Evolutionary conservation across 305 asterid genomes (phyloP).

Genomic region (Solanum hybrid): DNA sequence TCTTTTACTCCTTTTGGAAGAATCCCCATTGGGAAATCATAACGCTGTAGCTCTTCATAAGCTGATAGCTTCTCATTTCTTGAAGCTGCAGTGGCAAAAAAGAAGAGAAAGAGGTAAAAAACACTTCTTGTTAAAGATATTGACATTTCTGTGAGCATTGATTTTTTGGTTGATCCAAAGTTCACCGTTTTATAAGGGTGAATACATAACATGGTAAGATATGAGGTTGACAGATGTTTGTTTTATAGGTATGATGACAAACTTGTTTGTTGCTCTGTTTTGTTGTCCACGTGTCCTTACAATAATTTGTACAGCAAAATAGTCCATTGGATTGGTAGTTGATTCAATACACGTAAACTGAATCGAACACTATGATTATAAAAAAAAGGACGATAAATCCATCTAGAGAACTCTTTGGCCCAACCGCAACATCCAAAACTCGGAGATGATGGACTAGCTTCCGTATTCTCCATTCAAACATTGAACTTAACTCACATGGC

Average conservation of each 20-base stretch:
- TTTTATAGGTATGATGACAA: neutral
- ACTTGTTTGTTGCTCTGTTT: neutral
- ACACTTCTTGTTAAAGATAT: slow-evolving; percentile 1
- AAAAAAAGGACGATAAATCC: no score
- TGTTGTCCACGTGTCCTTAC: neutral
- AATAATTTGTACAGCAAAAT: neutral
- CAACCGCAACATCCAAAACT: neutral
- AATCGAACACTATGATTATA: no score
- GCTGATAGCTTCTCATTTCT: slow-evolving; percentile 30
- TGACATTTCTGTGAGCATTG: neutral
- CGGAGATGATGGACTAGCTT: neutral
- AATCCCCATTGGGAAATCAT: slow-evolving; percentile 57
- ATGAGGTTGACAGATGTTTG: neutral
- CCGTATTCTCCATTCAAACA: neutral
- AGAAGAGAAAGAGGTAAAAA: slow-evolving; percentile 7
- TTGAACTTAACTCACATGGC: neutral
- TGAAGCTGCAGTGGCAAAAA: slow-evolving; percentile 11
- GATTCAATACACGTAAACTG: no score
- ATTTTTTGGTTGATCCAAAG: neutral
- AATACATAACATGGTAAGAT: neutral
- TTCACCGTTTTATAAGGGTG: neutral
- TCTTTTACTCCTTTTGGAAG: slow-evolving; percentile 52
- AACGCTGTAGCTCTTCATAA: slow-evolving; percentile 39
- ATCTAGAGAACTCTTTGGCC: neutral
- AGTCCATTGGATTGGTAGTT: neutral